Base-by-base conservation (phyloP, 352 stramenopile species). In the Globisporangium uncinulatum region DNA sequence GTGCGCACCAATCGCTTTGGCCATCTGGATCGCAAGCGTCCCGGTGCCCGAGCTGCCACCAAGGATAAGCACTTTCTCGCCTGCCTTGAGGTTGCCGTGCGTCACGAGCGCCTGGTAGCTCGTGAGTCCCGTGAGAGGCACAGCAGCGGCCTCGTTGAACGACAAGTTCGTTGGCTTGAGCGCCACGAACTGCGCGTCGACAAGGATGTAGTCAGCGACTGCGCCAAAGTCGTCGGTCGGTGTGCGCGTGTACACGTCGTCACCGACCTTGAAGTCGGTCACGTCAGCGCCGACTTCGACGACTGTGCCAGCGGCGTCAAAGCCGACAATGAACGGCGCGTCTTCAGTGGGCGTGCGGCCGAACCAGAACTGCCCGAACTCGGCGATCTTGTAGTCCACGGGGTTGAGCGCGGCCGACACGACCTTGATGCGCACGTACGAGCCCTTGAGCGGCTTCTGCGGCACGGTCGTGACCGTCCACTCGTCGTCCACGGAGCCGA, bases 231-330 rank as follows among this genome's bases (percentile, higher is more conserved):
- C 36, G 6, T 24, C 20, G 2, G 13, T 39, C 0, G 37, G 17
- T 3, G 51, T 41, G 14, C 21, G 15, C 14, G 24, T 41, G 51
- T 57, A 90, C 39, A 94, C 73, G 32, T 61, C 67, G 61, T 90
- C 80, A 13, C 78, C 82, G 9, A 81, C 68, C 32, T 74, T 55
- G 48, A 91, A 77, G 17, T 63, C 63, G 20, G 62, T 63, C 4
- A 81, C 73, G 9, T 73, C 54, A 14, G 44, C 34, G 13, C 84
- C 81, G 15, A 84, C 74, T 54, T 84, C 61, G 8, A 79, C 65
- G 39, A 94, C 63, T 1, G 71, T 72, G 36, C 84, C 84, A 24
- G 79, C 72, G 29, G 83, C 74, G 53, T 94, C 84, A 32, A 89
- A 67, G 10, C 80, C 82, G 39, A 88, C 66, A n/a, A 62, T 45